phyloP scores from a whole-genome alignment of 164 flowering plant species.

The Nymphaea thermarum region DNA sequence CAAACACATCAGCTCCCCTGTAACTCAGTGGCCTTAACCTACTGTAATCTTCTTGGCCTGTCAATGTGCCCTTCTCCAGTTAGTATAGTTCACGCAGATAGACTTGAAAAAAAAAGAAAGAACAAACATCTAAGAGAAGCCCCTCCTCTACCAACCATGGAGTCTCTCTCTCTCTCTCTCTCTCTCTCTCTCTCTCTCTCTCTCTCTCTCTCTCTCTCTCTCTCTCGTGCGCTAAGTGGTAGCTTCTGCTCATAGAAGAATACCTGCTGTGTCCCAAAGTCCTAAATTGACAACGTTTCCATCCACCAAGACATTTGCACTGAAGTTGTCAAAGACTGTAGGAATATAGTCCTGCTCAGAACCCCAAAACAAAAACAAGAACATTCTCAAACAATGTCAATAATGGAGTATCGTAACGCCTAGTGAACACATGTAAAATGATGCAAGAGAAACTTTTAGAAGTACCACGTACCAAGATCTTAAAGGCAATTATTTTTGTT shows the following conservation, averaged over 20 bases:
- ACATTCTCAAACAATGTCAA: too few species aligned
- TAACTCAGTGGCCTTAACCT: slow-evolving; percentile 97
- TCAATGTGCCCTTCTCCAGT: slow-evolving; percentile 1
- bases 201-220: neutral
- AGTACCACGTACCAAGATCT: too few species aligned
- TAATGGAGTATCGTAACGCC: too few species aligned
- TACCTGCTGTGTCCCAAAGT: slow-evolving; percentile 98
- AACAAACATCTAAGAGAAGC: neutral
- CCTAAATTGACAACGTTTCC: slow-evolving; percentile 95
- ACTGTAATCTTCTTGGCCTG: slow-evolving; percentile 99
- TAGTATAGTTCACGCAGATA: slow-evolving; percentile 1
- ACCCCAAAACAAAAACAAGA: too few species aligned
- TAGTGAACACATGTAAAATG: too few species aligned
- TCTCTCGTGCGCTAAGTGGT: neutral
- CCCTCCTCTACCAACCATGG: neutral
- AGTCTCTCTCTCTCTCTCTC: too few species aligned
- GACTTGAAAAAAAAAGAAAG: neutral
- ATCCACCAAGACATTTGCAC: slow-evolving; percentile 97
- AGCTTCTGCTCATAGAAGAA: neutral
- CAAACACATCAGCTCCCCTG: slow-evolving; percentile 95
- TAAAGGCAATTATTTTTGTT: too few species aligned
- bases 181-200: neutral
- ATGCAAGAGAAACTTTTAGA: too few species aligned
- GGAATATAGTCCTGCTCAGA: slow-evolving; percentile 78
- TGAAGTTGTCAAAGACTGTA: slow-evolving; percentile 93